Conservation (phyloP, 1,284 basidiomycete genomes). For the Tremellales sp. region DNA sequence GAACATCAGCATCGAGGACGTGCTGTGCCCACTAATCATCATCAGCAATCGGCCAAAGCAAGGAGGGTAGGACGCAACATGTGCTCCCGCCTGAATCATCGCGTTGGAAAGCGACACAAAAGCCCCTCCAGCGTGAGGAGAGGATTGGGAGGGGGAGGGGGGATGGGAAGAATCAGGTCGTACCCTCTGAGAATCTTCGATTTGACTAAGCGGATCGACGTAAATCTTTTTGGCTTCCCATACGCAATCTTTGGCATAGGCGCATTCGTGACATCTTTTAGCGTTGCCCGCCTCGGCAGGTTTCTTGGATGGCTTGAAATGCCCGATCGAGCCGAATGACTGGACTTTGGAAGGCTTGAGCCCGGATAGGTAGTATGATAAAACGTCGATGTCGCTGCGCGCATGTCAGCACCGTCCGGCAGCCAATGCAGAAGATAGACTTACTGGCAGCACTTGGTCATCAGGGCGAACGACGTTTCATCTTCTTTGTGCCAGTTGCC, state of each 20-base stretch:
- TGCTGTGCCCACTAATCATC: slow-evolving; percentile 22
- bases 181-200: slow-evolving; percentile 3
- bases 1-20: slow-evolving; percentile 63
- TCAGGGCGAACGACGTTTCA: slow-evolving; percentile 69
- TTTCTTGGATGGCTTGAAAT: slow-evolving; percentile 70
- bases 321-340: slow-evolving; percentile 75
- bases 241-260: slow-evolving; percentile 64
- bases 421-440: background rate
- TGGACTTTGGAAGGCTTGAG: slow-evolving; percentile 63
- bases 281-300: slow-evolving; percentile 63
- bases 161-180: slow-evolving; percentile 3
- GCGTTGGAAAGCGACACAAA: no score
- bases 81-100: no score
- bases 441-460: slow-evolving; percentile 85
- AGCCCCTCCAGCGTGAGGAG: background rate
- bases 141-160: background rate
- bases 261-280: slow-evolving; percentile 68
- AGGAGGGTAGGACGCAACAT: no score
- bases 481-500: slow-evolving; percentile 72
- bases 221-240: slow-evolving; percentile 72
- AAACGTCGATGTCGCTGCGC: slow-evolving; percentile 71
- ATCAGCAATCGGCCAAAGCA: no score
- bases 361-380: slow-evolving; percentile 60
- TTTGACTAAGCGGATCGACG: slow-evolving; percentile 9
- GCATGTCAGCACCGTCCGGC: background rate